Conservation (phyloP, 225 moss, liverwort and hornwort genomes). For the Climacium dendroides region DNA sequence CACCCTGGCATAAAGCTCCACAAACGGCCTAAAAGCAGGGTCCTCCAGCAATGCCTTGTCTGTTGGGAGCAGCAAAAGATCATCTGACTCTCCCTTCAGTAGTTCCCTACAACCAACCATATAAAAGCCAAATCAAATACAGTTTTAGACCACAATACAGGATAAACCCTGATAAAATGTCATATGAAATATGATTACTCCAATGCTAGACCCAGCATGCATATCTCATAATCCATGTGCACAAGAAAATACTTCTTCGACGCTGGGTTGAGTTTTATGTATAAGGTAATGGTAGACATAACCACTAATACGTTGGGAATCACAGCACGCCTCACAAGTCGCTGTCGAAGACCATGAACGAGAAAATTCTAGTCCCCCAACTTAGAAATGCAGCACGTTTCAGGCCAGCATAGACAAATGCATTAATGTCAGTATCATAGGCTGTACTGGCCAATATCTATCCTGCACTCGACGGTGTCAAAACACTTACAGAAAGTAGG, state of each 20-base stretch:
- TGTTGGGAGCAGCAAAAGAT: conserved; percentile 54
- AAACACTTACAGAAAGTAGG: conserved; percentile 58
- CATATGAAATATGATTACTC: background rate
- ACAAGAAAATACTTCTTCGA: background rate
- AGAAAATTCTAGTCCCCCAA: background rate
- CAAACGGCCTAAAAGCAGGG: conserved; percentile 59
- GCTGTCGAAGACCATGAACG: background rate
- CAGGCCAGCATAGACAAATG: background rate
- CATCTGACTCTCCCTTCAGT: conserved; percentile 64
- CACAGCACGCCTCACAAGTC: background rate
- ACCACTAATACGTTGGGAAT: background rate
- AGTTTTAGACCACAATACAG: background rate
- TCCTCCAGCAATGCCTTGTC: conserved; percentile 90
- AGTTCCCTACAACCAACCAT: conserved; percentile 33
- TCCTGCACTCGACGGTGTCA: background rate
- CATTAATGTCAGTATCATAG: background rate
- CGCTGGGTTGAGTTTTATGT: background rate
- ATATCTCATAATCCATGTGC: background rate
- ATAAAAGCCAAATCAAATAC: background rate
- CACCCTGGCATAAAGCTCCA: conserved; percentile 91
- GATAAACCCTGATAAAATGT: background rate
- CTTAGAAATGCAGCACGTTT: background rate
- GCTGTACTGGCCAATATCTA: background rate
- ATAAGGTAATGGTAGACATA: background rate
- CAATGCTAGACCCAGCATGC: background rate